Evolutionary conservation across 202 grass and related monocot genomes (phyloP), one percentile per base, ranked within the genome.

Genomic region (Digitaria exilis): DNA sequence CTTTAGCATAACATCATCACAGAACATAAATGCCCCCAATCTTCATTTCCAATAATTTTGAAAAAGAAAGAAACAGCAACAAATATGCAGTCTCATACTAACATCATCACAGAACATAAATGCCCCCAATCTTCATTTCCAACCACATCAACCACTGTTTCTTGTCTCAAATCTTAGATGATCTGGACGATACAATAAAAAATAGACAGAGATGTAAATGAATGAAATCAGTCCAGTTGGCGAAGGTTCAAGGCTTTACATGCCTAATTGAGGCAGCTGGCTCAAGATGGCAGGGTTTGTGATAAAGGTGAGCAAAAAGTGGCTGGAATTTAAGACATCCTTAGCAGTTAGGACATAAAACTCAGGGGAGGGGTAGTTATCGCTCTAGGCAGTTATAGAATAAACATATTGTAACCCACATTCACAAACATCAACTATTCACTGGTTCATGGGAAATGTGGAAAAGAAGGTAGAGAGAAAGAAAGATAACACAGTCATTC

Each of bases 401-500:
- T n/a, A n/a, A n/a, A n/a, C n/a, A n/a, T n/a, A n/a, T n/a, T n/a
- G n/a, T n/a, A n/a, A n/a, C n/a, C n/a, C n/a, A n/a, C n/a, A n/a
- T n/a, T n/a, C n/a, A n/a, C n/a, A n/a, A n/a, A n/a, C n/a, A n/a
- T n/a, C n/a, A n/a, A n/a, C n/a, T n/a, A n/a, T n/a, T n/a, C n/a
- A 65, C 25, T 29, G 11, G n/a, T 64, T 37, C 65, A 50, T 34
- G 7, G 17, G 49, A 50, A 28, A 35, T 35, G 41, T 37, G 34
- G 18, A 67, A 67, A 18, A 57, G 32, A 37, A 76, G 30, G 19
- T 69, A 69, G 31, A 51, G 9, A 18, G 9, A 18, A 75, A 24
- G 12, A 56, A 66, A 28, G 32, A 43, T 55, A 54, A 80, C 43
- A 80, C 54, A 16, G 60, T 32, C 48, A 80, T 52, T 75, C 26